A percentile compares a stretch with the other conserved stretches of the same genome.
Conservation (phyloP, 208 protist species). For the Endotrypanum monterogeii region DNA sequence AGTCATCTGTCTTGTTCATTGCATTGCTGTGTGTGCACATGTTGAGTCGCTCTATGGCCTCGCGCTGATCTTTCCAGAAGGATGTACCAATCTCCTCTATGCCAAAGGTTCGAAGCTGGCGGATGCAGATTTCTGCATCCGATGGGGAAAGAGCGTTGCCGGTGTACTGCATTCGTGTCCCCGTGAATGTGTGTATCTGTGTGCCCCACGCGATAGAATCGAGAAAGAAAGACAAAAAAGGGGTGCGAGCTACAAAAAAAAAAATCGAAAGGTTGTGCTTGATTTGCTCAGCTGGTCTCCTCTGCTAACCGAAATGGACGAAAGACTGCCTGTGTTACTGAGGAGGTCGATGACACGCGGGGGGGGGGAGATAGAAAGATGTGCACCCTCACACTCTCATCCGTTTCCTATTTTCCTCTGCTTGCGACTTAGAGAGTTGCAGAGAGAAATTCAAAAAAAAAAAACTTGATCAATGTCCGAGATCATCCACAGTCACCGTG, state of each 20-base stretch:
- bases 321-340: too few species aligned
- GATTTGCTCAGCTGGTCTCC: too few species aligned
- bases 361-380: too few species aligned
- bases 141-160: slow-evolving; percentile 49
- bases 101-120: slow-evolving; percentile 63
- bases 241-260: neutral
- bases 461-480: too few species aligned
- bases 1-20: slow-evolving; percentile 81
- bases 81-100: slow-evolving; percentile 65
- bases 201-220: neutral
- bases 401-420: too few species aligned
- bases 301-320: too few species aligned
- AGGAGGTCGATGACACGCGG: neutral
- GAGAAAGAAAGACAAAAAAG: neutral
- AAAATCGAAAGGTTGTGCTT: too few species aligned
- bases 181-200: neutral
- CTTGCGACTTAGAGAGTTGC: too few species aligned
- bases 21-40: slow-evolving; percentile 92
- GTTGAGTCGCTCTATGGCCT: slow-evolving; percentile 83
- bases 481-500: too few species aligned
- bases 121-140: slow-evolving; percentile 75
- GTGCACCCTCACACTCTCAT: too few species aligned
- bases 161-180: slow-evolving; percentile 67
- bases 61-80: slow-evolving; percentile 84
- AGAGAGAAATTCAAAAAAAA: too few species aligned